Conservation (phyloP, 2,329 filamentous ascomycete genomes). For the Claviceps sorghi region DNA sequence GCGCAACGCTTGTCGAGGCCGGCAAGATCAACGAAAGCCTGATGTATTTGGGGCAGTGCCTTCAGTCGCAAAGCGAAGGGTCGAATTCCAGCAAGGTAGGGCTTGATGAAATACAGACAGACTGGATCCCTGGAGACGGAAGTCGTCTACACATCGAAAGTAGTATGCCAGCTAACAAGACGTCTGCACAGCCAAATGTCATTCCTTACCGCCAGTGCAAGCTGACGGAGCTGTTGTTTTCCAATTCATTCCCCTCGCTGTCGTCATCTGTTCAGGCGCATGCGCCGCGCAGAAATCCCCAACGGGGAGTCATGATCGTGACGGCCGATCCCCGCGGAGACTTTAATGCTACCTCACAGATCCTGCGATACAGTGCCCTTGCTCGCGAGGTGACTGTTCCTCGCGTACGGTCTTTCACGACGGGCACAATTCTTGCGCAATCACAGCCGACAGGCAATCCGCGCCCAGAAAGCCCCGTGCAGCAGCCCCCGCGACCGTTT, state of each 20-base stretch:
- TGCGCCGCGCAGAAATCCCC: slow-evolving; percentile 46
- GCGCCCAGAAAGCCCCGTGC: slow-evolving; percentile 17
- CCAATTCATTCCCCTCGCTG: slow-evolving; percentile 67
- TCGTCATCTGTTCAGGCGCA: slow-evolving; percentile 25
- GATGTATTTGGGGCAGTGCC: slow-evolving; percentile 95
- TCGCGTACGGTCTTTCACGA: slow-evolving; percentile 68
- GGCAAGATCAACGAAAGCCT: slow-evolving; percentile 97
- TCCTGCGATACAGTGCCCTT: slow-evolving; percentile 83
- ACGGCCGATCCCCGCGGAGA: slow-evolving; percentile 87
- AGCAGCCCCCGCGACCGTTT: slow-evolving; percentile 24
- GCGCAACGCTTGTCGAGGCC: slow-evolving; percentile 81
- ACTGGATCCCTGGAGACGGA: background rate
- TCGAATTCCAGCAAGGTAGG: slow-evolving; percentile 57
- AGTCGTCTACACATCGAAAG: background rate
- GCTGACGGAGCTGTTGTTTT: slow-evolving; percentile 70
- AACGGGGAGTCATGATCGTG: slow-evolving; percentile 90
- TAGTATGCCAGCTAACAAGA: background rate
- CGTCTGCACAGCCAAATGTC: slow-evolving; percentile 43
- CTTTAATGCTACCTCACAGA: slow-evolving; percentile 93
- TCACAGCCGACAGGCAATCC: slow-evolving; percentile 13
- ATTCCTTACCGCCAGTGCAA: slow-evolving; percentile 76
- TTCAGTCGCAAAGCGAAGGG: slow-evolving; percentile 83
- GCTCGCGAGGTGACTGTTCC: slow-evolving; percentile 88
- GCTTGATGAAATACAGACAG: too few species aligned
- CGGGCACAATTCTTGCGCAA: slow-evolving; percentile 41